Percentiles rank a stretch among this genome's conserved stretches.
Conservation (phyloP, 1,284 basidiomycete species). For the Mycena citricolor region DNA sequence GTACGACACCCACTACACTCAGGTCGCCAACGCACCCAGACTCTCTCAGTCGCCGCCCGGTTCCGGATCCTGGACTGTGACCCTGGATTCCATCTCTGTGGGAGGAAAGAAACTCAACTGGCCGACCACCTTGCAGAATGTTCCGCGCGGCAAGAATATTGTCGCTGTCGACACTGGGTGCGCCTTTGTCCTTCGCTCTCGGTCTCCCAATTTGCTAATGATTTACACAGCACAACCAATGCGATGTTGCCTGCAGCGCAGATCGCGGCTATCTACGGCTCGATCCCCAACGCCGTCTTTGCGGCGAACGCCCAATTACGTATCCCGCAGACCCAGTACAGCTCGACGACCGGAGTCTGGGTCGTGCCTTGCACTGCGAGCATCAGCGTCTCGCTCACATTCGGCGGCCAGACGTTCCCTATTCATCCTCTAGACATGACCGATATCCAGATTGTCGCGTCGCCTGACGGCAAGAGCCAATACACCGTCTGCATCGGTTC, state of each 20-base stretch:
- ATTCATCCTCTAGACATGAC: slow-evolving; percentile 16
- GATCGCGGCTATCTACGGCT: slow-evolving; percentile 26
- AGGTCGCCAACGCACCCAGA: slow-evolving; percentile 15
- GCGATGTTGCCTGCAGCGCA: slow-evolving; percentile 11
- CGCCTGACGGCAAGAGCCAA: slow-evolving; percentile 15
- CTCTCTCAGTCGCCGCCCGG: slow-evolving; percentile 10
- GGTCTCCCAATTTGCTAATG: neutral
- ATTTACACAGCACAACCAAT: slow-evolving; percentile 14
- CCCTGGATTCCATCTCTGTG: slow-evolving; percentile 9
- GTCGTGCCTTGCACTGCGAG: slow-evolving; percentile 19
- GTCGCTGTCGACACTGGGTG: slow-evolving; percentile 15
- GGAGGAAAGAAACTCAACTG: slow-evolving; percentile 19
- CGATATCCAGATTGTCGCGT: slow-evolving; percentile 15
- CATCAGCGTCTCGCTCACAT: slow-evolving; percentile 5
- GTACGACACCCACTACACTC: slow-evolving; percentile 13
- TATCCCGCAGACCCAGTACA: slow-evolving; percentile 17
- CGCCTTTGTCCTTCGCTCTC: slow-evolving; percentile 33
- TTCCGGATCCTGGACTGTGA: slow-evolving; percentile 19
- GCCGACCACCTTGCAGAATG: slow-evolving; percentile 9
- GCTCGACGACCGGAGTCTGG: slow-evolving; percentile 14
- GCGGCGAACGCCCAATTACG: slow-evolving; percentile 4
- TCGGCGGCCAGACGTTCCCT: slow-evolving; percentile 15
- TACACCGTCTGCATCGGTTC: slow-evolving; percentile 17
- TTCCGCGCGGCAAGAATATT: slow-evolving; percentile 18
- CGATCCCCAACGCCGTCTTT: slow-evolving; percentile 17